These are phyloP conservation scores for Kwoniella dendrophila DNA, from an alignment of 768 basidiomycete genomes.

Conservation along the genomic window DNA sequence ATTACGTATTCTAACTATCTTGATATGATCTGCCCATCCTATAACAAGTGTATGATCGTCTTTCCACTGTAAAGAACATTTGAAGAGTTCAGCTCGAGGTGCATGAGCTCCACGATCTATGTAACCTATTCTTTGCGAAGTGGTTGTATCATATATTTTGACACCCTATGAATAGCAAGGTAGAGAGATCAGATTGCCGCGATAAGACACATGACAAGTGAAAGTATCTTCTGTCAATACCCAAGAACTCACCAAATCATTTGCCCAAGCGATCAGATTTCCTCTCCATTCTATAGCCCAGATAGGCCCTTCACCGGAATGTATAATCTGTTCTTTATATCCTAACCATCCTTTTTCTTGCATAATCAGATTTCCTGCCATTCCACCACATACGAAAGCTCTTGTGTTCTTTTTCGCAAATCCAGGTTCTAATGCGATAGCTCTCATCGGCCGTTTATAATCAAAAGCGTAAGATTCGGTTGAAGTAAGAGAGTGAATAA, in stretches of 20 bases:
- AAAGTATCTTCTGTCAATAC: too few species aligned
- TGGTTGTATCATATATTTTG: constrained; percentile 84
- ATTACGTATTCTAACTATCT: constrained; percentile 67
- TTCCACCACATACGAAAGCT: constrained; percentile 85
- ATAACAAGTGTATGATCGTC: constrained; percentile 88
- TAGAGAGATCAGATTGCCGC: not conserved
- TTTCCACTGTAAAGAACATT: constrained; percentile 87
- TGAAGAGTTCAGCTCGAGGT: constrained; percentile 92
- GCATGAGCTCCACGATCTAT: constrained; percentile 80
- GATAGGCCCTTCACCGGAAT: constrained; percentile 87
- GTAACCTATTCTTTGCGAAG: constrained; percentile 75
- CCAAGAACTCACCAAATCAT: constrained; percentile 79
- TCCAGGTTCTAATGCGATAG: constrained; percentile 84
- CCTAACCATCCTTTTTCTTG: constrained; percentile 97
- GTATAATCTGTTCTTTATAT: constrained; percentile 81
- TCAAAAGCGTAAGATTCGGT: constrained; percentile 82
- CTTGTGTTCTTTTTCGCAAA: constrained; percentile 77
- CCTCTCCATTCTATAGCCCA: constrained; percentile 89
- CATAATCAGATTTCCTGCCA: constrained; percentile 81
- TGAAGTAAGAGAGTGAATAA: constrained; percentile 77
- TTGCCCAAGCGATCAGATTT: constrained; percentile 91
- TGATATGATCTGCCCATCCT: constrained; percentile 91
- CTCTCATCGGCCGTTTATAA: constrained; percentile 87
- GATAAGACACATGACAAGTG: not conserved
- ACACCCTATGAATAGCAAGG: constrained; percentile 66